Base-by-base conservation (phyloP, 2,329 filamentous ascomycete genomes). In the Phaeosphaeriaceae sp. region DNA sequence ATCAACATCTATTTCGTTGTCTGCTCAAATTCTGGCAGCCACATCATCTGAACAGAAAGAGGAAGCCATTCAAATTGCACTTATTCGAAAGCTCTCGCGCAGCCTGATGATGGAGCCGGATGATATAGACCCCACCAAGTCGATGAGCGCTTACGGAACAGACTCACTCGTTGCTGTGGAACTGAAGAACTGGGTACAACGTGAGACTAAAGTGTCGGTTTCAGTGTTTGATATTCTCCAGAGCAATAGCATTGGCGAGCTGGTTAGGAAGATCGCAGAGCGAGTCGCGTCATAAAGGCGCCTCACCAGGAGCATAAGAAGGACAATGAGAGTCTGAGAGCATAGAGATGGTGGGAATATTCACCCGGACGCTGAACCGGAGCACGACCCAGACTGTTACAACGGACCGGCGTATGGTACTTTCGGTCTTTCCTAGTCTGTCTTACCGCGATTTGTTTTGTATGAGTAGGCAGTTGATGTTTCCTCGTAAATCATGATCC, bases 101-200 rank as follows among this genome's bases (percentile, higher is more conserved):
- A 56, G 52, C 7, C 20, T 71, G 31, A 58, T 54, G 40, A 73
- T 67, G 50, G 46, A 63, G 7, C 40, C 56, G 0, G 15, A 48
- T 1, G 67, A 70, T 1, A 51, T 72, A 13, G 68, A 72, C 21
- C 22, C 56, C 0, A n/a, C 4, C 0, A 40, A 57, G 7, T 36
- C 59, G 1, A 36, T 72, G 41, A 56, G 59, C 13, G 40, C 53
- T 2, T 69, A 61, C 19, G 70, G 71, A 0, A 57, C 69, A 0
- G 72, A 73, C 48, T 72, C 67, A 0, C 56, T 75, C 0, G 57
- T 72, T 1, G 71, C 70, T 0, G 58, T 73, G 1, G 71, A 75
- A 51, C 36, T 75, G 9, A 58, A 58, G 24, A 68, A 65, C 21
- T 71, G 70, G 71, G 40, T 70, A 1, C 9, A 33, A 4, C 58